Percentiles rank a stretch among this genome's conserved stretches.
Evolutionary conservation across 1,284 basidiomycete species (phyloP).

Genomic region (Malassezia sympodialis): DNA sequence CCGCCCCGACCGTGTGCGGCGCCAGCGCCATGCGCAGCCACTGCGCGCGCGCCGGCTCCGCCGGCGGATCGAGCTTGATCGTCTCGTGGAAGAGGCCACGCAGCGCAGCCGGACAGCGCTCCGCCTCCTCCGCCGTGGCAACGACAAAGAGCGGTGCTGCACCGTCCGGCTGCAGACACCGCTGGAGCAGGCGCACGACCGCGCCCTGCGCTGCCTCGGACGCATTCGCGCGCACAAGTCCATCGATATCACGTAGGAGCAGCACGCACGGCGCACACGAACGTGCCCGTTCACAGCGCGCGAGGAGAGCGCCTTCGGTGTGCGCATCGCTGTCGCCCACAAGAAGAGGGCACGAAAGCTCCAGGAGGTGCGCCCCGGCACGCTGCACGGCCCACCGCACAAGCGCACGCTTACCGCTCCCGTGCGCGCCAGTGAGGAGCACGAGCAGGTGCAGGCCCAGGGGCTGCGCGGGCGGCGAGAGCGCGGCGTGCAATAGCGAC

Average conservation of each 20-base stretch:
- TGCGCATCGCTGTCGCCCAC: constrained; percentile 69
- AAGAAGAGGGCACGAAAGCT: constrained; percentile 79
- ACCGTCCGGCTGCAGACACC: constrained; percentile 55
- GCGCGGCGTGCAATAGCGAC: constrained; percentile 33
- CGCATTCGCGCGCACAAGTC: constrained; percentile 60
- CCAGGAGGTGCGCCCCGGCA: constrained; percentile 67
- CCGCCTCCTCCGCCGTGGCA: constrained; percentile 64
- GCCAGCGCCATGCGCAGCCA: constrained; percentile 49
- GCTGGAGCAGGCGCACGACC: constrained; percentile 58
- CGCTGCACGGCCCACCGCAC: constrained; percentile 56
- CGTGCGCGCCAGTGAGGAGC: constrained; percentile 64
- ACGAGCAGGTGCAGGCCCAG: constrained; percentile 49
- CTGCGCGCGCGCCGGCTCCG: constrained; percentile 10
- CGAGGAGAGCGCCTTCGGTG: constrained; percentile 66
- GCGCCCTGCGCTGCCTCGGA: constrained; percentile 65
- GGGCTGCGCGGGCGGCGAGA: constrained; percentile 26
- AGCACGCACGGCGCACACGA: constrained; percentile 76
- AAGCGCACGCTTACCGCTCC: constrained; percentile 63
- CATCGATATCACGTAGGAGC: constrained; percentile 73
- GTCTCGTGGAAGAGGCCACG: constrained; percentile 71
- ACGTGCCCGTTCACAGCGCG: constrained; percentile 68
- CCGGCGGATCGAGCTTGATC: constrained; percentile 49
- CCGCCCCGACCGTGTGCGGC: constrained; percentile 57
- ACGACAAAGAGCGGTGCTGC: constrained; percentile 48
- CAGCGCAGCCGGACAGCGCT: constrained; percentile 60